A percentile compares a stretch with the other conserved stretches of the same genome.
Evolutionary conservation across 176 grass and related monocot genomes (phyloP).

Genomic region (Juncus effusus): DNA sequence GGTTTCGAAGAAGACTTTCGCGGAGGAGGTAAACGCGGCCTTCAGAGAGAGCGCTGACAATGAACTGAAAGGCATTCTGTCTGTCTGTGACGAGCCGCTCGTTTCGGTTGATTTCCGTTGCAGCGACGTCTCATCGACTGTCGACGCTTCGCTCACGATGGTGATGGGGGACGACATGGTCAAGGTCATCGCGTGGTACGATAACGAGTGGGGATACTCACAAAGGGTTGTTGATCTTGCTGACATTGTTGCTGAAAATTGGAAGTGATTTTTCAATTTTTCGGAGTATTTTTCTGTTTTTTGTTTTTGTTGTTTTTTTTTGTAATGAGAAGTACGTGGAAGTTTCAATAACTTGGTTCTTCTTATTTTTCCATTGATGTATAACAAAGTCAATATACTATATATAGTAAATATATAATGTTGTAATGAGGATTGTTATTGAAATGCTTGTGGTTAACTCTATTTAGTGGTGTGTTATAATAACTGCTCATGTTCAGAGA

Average conservation of each 20-base stretch:
- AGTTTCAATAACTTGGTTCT: slow-evolving; percentile 14
- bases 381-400: slow-evolving; percentile 8
- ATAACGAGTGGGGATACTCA: slow-evolving; percentile 54
- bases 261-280: slow-evolving; percentile 39
- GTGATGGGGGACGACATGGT: slow-evolving; percentile 44
- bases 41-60: slow-evolving; percentile 45
- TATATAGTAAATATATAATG: slow-evolving; percentile 25
- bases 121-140: slow-evolving; percentile 40
- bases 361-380: slow-evolving; percentile 23
- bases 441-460: too few relatives aligned
- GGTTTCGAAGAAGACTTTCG: slow-evolving; percentile 49
- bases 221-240: slow-evolving; percentile 47
- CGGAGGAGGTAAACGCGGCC: slow-evolving; percentile 47
- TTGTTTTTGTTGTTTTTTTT: slow-evolving; percentile 4
- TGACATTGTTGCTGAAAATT: slow-evolving; percentile 43
- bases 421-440: not conserved
- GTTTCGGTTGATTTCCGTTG: slow-evolving; percentile 55
- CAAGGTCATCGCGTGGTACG: slow-evolving; percentile 47
- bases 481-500: too few relatives aligned
- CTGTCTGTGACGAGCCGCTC: slow-evolving; percentile 50
- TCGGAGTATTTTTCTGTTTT: not conserved
- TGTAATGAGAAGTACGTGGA: slow-evolving; percentile 9
- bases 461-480: too few relatives aligned
- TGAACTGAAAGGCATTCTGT: slow-evolving; percentile 42
- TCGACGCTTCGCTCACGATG: slow-evolving; percentile 39